A percentile compares a stretch with the other conserved stretches of the same genome.
phyloP scores from a whole-genome alignment of 345 rosid species.

The Carallia brachiata region DNA sequence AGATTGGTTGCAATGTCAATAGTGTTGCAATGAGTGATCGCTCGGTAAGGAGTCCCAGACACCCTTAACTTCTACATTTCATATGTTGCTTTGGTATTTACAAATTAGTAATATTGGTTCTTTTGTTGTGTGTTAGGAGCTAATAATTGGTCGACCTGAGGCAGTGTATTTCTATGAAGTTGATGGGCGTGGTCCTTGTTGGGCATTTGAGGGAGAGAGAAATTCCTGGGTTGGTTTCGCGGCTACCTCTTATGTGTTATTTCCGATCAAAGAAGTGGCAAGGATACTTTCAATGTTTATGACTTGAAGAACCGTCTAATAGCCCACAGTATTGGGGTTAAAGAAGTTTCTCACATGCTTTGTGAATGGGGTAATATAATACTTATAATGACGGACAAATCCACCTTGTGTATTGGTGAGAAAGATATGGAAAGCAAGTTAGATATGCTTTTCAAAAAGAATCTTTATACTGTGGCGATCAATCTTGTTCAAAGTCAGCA shows the following conservation, averaged over 20 bases:
- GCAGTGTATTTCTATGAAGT: conserved; percentile 95
- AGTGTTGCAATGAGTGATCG: conserved; percentile 93
- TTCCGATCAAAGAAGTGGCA: conserved; percentile 77
- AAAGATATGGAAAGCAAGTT: conserved; percentile 99
- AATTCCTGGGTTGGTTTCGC: conserved; percentile 89
- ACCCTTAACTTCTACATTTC: background rate
- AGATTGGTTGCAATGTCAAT: conserved; percentile 67
- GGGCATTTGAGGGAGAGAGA: conserved; percentile 99
- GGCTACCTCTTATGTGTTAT: conserved; percentile 91
- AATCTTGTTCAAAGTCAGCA: conserved; percentile 98
- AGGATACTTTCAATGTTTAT: conserved; percentile 71
- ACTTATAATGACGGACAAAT: conserved; percentile 68
- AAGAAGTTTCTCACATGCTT: conserved; percentile 89
- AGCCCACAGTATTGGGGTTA: conserved; percentile 79
- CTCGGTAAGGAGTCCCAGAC: conserved; percentile 44
- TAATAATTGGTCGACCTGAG: conserved; percentile 89
- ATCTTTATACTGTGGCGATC: conserved; percentile 86
- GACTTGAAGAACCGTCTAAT: conserved; percentile 89
- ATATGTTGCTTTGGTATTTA: conserved; percentile 3
- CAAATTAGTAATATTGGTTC: conserved; percentile 10
- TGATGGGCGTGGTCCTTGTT: conserved; percentile 99
- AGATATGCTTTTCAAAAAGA: conserved; percentile 98
- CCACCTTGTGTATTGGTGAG: conserved; percentile 79
- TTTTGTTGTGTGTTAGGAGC: conserved; percentile 48
- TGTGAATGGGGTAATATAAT: conserved; percentile 95